phyloP scores from a whole-genome alignment of 495 filamentous ascomycete genomes.

The Daldinia decipiens region DNA sequence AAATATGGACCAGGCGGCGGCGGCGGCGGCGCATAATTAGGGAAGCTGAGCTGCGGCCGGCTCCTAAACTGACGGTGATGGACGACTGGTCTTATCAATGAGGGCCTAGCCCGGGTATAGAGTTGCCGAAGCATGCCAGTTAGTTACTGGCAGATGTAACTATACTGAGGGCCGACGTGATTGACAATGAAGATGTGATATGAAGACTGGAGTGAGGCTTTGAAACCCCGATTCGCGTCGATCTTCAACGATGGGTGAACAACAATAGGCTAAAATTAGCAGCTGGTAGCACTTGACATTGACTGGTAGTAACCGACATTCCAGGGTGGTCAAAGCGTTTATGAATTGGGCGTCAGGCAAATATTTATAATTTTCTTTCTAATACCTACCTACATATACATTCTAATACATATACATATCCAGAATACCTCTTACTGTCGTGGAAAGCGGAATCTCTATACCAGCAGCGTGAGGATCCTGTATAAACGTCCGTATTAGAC shows the following conservation, averaged over 20 bases:
- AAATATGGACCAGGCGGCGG: conserved; percentile 13
- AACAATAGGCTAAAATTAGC: conserved; percentile 10
- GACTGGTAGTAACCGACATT: not conserved
- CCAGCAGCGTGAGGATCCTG: not conserved
- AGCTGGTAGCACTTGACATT: conserved; percentile 6
- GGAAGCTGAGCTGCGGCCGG: conserved; percentile 1
- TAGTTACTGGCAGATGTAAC: not conserved
- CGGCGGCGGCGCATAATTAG: conserved; percentile 14
- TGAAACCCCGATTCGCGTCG: not conserved
- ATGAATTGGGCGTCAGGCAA: too few relatives aligned
- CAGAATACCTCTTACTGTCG: not conserved
- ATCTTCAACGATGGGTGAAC: not conserved
- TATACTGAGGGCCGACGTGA: not conserved
- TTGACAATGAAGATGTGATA: not conserved
- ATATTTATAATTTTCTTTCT: too few relatives aligned
- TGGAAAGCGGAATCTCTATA: not conserved
- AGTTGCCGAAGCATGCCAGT: conserved; percentile 15
- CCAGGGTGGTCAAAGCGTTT: not conserved
- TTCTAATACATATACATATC: too few relatives aligned
- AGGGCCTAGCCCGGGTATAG: not conserved
- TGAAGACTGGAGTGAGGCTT: too few relatives aligned
- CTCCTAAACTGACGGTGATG: conserved; percentile 6
- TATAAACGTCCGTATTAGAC: not conserved
- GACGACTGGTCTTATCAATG: not conserved
- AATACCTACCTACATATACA: too few relatives aligned